Base-by-base conservation (phyloP, 805 yeast species). In the Saccharomycopsis sp. region DNA sequence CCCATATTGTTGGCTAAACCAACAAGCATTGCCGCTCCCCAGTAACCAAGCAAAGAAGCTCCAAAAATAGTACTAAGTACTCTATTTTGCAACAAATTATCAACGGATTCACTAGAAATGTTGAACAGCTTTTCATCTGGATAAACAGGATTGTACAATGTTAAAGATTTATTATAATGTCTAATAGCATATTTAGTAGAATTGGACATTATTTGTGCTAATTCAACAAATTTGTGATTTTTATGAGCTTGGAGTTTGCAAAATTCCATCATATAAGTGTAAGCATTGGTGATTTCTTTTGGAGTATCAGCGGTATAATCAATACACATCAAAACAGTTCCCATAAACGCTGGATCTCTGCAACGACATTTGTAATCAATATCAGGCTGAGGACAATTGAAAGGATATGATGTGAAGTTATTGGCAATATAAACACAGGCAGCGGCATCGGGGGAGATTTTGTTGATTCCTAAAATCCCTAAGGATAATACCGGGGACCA, bases 341-440 rank as follows among this genome's bases (percentile, higher is more conserved):
- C 63, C 30, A 63, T 37, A 42, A 60, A 63, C 5, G 58, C 48
- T 2, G 52, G 51, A 47, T 60, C 52, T 10, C 48, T 39, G 37
- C 69, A 63, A 9, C 66, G 53, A 36, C 66, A 61, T 15, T 48
- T 50, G 40, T 56, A 59, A 14, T 58, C 56, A 18, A 62, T 44
- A 43, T 63, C 68, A 1, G 57, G 57, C 17, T 49, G 38, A 25
- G 41, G 28, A 47, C 65, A 62, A 38, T 59, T 53, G 40, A 60
- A 60, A 18, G 63, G 62, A 36, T 52, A 56, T 5, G 49, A 44
- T 2, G 62, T 54, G 17, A 57, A 45, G 37, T 61, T 60, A 38
- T 55, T 57, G 10, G 63, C 59, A 13, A 57, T 50, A 42, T 51
- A 53, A 2, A 61, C 40, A 48, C 68, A 63, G 3, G 67, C 52